Percentiles rank a stretch among this genome's conserved stretches.
These are phyloP conservation scores for Daldinia sp. DNA, from an alignment of 2,329 filamentous ascomycete genomes.

Conservation along the genomic window DNA sequence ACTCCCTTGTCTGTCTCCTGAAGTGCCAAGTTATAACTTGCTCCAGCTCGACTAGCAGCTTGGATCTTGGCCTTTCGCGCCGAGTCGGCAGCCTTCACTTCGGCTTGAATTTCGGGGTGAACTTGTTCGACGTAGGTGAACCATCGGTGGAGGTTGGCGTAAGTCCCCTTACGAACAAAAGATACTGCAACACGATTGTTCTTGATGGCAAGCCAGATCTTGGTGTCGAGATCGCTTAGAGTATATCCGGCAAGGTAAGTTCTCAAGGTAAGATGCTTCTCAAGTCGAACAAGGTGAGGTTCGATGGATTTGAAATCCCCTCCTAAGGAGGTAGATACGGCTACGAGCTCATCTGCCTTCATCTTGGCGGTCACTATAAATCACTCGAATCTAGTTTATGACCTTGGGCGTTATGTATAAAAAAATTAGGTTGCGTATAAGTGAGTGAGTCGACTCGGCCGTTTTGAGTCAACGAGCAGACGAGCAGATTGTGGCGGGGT, in stretches of 20 bases:
- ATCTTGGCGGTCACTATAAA: constrained; percentile 49
- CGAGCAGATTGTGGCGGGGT: constrained; percentile 40
- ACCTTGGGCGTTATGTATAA: background rate
- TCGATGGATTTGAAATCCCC: constrained; percentile 86
- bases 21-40: constrained; percentile 87
- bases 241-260: constrained; percentile 86
- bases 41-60: constrained; percentile 77
- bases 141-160: constrained; percentile 84
- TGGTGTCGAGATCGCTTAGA: constrained; percentile 78
- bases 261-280: constrained; percentile 86
- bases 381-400: background rate
- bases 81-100: constrained; percentile 74
- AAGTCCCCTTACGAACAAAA: constrained; percentile 79
- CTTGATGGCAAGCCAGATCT: constrained; percentile 83
- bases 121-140: constrained; percentile 84
- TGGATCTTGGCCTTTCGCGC: constrained; percentile 74
- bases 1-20: constrained; percentile 87
- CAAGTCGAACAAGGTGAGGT: constrained; percentile 75
- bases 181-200: constrained; percentile 85
- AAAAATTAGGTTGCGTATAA: background rate
- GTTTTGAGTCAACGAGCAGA: constrained; percentile 31
- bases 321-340: constrained; percentile 59
- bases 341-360: constrained; percentile 65
- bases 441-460: constrained; percentile 4
- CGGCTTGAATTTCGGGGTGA: constrained; percentile 77